These are phyloP conservation scores for Aspergillus fructus DNA, from an alignment of 2,329 filamentous ascomycete species.

Conservation along the genomic window DNA sequence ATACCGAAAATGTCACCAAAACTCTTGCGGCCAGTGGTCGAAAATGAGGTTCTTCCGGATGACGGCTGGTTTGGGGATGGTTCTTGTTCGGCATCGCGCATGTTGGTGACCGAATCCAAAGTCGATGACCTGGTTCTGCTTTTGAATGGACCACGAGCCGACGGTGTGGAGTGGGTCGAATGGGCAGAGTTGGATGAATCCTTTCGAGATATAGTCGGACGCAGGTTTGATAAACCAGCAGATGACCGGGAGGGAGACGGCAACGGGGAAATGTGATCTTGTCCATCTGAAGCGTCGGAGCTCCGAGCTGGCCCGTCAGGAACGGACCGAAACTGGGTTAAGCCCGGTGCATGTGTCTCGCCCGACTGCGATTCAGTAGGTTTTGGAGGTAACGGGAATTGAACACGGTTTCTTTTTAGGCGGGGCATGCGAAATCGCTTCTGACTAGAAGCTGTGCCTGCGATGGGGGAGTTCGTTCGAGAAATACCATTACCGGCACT, in stretches of 20 bases:
- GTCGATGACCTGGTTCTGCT: conserved; percentile 82
- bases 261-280: conserved; percentile 38
- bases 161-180: conserved; percentile 60
- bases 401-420: conserved; percentile 69
- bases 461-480: conserved; percentile 61
- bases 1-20: conserved; percentile 85
- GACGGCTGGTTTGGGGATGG: conserved; percentile 60
- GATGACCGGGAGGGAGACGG: conserved; percentile 55
- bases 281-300: conserved; percentile 27
- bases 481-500: conserved; percentile 67
- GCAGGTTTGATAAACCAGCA: conserved; percentile 49
- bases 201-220: conserved; percentile 54
- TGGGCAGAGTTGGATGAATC: conserved; percentile 64
- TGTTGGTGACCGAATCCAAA: conserved; percentile 75
- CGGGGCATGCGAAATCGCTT: conserved; percentile 81
- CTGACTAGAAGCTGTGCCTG: conserved; percentile 61
- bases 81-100: conserved; percentile 69
- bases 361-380: conserved; percentile 31
- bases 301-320: conserved; percentile 22
- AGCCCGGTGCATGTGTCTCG: conserved; percentile 17
- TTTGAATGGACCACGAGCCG: conserved; percentile 49
- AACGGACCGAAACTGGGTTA: conserved; percentile 20
- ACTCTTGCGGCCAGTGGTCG: conserved; percentile 82
- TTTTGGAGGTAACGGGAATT: conserved; percentile 89
- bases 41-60: conserved; percentile 71